A percentile compares a stretch with the other conserved stretches of the same genome.
These are phyloP conservation scores for Discostella pseudostelligera DNA, from an alignment of 108 stramenopile species.

Conservation along the genomic window DNA sequence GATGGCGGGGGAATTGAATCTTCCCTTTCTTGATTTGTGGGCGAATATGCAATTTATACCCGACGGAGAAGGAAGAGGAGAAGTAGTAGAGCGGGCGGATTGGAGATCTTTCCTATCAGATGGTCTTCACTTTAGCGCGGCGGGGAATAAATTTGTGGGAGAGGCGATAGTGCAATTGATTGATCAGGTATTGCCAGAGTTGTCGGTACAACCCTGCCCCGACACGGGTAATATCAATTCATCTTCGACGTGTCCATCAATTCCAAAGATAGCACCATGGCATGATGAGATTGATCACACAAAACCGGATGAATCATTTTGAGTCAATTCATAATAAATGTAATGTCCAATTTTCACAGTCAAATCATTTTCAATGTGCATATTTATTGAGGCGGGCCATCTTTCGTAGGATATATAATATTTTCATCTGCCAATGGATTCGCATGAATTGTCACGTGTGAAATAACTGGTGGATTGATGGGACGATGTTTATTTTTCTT, in stretches of 20 bases:
- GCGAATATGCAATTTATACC: conserved; percentile 47
- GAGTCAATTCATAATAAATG: no score
- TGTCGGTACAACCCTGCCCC: conserved; percentile 57
- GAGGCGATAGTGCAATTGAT: conserved; percentile 52
- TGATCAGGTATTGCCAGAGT: conserved; percentile 38
- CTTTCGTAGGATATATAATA: conserved; percentile 74
- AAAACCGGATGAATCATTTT: conserved; percentile 56
- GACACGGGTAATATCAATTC: conserved; percentile 68
- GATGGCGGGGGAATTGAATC: conserved; percentile 39
- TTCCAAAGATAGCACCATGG: conserved; percentile 54
- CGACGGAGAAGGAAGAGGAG: neutral
- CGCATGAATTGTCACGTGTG: conserved; percentile 92
- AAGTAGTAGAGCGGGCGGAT: neutral
- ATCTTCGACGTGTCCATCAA: conserved; percentile 50
- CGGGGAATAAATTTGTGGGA: conserved; percentile 56
- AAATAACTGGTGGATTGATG: conserved; percentile 81
- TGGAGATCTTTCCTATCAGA: conserved; percentile 54
- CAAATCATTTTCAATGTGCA: no score
- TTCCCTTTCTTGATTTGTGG: conserved; percentile 59
- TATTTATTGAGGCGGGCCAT: conserved; percentile 75
- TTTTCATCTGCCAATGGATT: conserved; percentile 94
- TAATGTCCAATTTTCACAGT: no score
- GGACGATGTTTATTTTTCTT: conserved; percentile 86
- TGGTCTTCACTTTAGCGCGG: conserved; percentile 67
- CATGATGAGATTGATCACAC: conserved; percentile 77